Evolutionary conservation across 1,284 basidiomycete genomes (phyloP).

Genomic region (Cutaneotrichosporon sp.): DNA sequence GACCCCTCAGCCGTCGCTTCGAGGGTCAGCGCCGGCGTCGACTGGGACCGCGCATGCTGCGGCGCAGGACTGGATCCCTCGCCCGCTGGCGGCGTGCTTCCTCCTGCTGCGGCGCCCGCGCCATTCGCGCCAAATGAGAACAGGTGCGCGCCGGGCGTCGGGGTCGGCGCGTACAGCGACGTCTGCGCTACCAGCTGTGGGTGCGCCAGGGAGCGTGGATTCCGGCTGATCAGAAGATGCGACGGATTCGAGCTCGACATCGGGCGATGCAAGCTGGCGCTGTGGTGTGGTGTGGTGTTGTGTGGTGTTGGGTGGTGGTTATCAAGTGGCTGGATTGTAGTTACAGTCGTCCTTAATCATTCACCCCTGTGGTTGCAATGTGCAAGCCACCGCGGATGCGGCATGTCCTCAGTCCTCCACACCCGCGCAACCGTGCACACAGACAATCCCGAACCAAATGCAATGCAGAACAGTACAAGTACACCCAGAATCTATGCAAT

Average conservation of each 20-base stretch:
- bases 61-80: neutral
- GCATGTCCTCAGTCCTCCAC: no score
- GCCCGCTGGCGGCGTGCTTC: neutral
- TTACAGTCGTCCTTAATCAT: neutral
- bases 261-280: neutral
- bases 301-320: neutral
- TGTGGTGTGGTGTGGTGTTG: neutral
- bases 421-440: no score
- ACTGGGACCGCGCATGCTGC: conserved; percentile 8
- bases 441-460: neutral
- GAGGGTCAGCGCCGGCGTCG: conserved; percentile 6
- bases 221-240: conserved; percentile 42
- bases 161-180: conserved; percentile 18
- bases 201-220: conserved; percentile 41
- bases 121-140: conserved; percentile 12
- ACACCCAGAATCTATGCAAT: neutral
- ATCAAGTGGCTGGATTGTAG: neutral
- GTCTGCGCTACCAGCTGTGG: conserved; percentile 38
- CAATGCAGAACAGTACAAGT: neutral
- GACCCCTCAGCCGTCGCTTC: neutral
- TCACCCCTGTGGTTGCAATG: neutral
- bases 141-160: conserved; percentile 13
- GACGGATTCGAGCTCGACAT: conserved; percentile 34
- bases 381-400: neutral
- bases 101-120: neutral